These are phyloP conservation scores for Tothia fuscella DNA, from an alignment of 2,329 filamentous ascomycete genomes.

Conservation along the genomic window DNA sequence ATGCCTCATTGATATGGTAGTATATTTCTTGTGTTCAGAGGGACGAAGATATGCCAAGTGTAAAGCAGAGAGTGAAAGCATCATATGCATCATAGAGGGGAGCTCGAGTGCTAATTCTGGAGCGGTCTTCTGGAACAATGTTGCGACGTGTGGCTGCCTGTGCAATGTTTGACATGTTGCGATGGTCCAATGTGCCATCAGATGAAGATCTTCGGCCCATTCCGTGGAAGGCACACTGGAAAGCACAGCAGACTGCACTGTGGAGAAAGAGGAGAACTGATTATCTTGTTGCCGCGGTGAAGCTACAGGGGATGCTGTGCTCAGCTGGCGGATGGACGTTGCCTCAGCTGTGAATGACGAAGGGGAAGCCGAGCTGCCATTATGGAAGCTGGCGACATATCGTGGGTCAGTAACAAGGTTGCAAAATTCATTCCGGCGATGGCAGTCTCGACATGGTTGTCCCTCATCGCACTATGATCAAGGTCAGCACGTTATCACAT, in stretches of 20 bases:
- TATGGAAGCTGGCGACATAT: constrained; percentile 1
- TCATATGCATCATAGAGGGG: neutral
- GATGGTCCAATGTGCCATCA: constrained; percentile 1
- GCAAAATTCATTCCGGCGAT: neutral
- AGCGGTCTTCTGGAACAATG: neutral
- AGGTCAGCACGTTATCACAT: too few relatives aligned
- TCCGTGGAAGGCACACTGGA: neutral
- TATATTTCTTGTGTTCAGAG: neutral
- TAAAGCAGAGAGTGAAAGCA: neutral
- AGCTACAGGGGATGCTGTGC: neutral
- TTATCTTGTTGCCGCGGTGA: neutral
- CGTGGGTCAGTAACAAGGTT: neutral
- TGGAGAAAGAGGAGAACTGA: neutral
- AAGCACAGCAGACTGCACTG: neutral
- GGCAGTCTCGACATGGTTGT: neutral
- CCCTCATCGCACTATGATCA: constrained; percentile 2
- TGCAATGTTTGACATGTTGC: neutral
- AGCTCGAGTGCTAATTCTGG: neutral
- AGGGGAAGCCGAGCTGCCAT: too few relatives aligned
- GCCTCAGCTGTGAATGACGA: too few relatives aligned
- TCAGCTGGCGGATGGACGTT: too few relatives aligned
- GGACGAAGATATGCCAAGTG: neutral
- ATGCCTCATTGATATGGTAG: neutral
- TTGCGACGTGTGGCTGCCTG: neutral
- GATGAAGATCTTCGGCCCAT: neutral